These are phyloP conservation scores for Acorus calamus DNA, from an alignment of 106 monocot species.

Conservation along the genomic window DNA sequence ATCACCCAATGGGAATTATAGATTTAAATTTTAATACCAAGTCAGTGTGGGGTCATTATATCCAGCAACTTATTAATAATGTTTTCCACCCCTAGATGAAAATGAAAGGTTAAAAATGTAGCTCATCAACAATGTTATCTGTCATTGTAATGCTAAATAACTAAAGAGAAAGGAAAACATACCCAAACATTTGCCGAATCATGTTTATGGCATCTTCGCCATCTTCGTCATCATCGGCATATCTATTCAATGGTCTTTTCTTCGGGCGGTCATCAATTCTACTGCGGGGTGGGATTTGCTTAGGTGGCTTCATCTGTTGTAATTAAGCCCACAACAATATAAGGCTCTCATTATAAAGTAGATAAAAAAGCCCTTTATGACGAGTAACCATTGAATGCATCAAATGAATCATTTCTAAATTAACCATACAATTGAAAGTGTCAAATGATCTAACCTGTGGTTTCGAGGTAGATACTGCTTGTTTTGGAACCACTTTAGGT, in stretches of 20 bases:
- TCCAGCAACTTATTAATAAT: too few relatives aligned
- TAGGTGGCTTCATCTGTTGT: constrained; percentile 33
- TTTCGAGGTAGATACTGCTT: constrained; percentile 22
- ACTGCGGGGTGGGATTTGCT: constrained; percentile 18
- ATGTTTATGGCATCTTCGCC: constrained; percentile 32
- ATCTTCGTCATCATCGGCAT: constrained; percentile 37
- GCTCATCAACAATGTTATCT: too few relatives aligned
- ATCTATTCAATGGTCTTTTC: constrained; percentile 29
- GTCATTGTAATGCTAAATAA: too few relatives aligned
- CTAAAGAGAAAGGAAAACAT: not conserved
- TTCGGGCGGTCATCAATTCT: constrained; percentile 15
- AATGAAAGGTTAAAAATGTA: too few relatives aligned
- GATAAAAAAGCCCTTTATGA: not conserved
- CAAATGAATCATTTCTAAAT: not conserved
- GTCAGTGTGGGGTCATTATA: too few relatives aligned
- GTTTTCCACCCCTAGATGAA: too few relatives aligned
- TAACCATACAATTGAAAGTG: not conserved
- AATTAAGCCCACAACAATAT: not conserved
- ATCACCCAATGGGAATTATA: too few relatives aligned
- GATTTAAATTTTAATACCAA: too few relatives aligned
- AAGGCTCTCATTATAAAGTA: not conserved
- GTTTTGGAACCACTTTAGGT: constrained; percentile 5
- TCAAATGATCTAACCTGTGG: constrained; percentile 1
- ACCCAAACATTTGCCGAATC: constrained; percentile 61
- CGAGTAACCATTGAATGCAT: not conserved